Evolutionary conservation across 2,329 filamentous ascomycete species (phyloP).

Genomic region (Pestalotiopsis sp.): DNA sequence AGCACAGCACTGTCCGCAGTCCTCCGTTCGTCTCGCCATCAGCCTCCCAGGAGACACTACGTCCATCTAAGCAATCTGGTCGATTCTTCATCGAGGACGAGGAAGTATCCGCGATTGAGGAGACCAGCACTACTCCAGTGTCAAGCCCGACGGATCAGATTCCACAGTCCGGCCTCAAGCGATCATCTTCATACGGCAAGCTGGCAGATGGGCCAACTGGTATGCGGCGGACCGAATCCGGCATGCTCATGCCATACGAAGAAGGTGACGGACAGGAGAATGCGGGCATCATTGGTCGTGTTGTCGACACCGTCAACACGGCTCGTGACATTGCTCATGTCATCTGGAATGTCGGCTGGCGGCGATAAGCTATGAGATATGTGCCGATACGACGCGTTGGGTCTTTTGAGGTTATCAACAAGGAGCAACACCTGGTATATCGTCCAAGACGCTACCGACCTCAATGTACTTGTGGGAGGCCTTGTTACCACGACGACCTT

Average conservation of each 20-base stretch:
- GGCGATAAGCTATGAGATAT: constrained; percentile 42
- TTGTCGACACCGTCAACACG: constrained; percentile 80
- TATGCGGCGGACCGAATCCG: constrained; percentile 79
- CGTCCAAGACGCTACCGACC: neutral
- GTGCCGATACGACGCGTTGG: neutral
- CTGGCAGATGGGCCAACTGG: constrained; percentile 58
- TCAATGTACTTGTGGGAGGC: neutral
- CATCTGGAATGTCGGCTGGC: constrained; percentile 73
- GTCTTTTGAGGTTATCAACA: neutral
- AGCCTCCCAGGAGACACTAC: constrained; percentile 80
- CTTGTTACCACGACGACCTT: neutral
- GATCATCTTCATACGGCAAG: constrained; percentile 51
- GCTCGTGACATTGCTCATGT: constrained; percentile 72
- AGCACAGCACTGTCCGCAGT: constrained; percentile 58
- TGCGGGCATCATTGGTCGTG: constrained; percentile 73
- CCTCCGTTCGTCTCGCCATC: constrained; percentile 66
- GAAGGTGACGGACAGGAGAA: constrained; percentile 67
- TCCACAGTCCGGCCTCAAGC: constrained; percentile 39
- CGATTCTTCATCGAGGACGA: constrained; percentile 67
- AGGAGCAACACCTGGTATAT: neutral
- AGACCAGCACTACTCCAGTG: constrained; percentile 38
- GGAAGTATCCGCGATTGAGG: constrained; percentile 51
- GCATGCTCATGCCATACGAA: constrained; percentile 90
- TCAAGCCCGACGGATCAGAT: constrained; percentile 23
- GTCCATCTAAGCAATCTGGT: constrained; percentile 68